Conservation (phyloP, 2,329 filamentous ascomycete genomes). For the Claviceps sp. region DNA sequence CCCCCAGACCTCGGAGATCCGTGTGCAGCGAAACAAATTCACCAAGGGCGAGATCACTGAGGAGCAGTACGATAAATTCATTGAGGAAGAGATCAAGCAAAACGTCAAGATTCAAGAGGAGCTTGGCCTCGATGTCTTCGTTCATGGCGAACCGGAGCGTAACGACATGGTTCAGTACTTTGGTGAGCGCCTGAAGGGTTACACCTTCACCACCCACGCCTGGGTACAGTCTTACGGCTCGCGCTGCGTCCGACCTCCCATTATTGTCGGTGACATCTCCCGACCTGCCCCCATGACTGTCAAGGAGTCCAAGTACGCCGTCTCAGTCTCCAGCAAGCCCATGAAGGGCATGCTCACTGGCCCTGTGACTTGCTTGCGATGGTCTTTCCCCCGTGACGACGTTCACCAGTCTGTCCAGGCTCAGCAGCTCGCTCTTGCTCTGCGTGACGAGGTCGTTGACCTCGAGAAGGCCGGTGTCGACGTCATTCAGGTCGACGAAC, state of each 20-base stretch:
- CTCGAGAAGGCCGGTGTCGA: conserved; percentile 92
- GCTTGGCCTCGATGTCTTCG: conserved; percentile 90
- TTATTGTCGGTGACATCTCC: conserved; percentile 97
- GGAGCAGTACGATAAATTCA: conserved; percentile 95
- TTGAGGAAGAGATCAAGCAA: conserved; percentile 94
- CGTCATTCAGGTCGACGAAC: conserved; percentile 99
- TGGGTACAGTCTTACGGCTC: conserved; percentile 99
- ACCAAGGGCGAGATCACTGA: conserved; percentile 95
- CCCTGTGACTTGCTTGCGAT: conserved; percentile 95
- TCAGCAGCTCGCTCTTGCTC: conserved; percentile 94
- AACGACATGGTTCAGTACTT: conserved; percentile 99
- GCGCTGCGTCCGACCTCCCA: conserved; percentile 93
- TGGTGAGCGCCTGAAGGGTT: conserved; percentile 90
- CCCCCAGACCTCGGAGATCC: conserved; percentile 98
- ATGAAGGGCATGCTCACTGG: conserved; percentile 99
- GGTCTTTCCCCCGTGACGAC: conserved; percentile 99
- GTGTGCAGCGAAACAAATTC: conserved; percentile 92
- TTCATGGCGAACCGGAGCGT: conserved; percentile 98
- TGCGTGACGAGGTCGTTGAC: conserved; percentile 96
- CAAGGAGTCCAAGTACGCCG: conserved; percentile 99
- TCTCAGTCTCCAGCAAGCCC: conserved; percentile 90
- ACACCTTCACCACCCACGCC: conserved; percentile 96
- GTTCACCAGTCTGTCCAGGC: conserved; percentile 98
- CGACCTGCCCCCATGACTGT: conserved; percentile 96
- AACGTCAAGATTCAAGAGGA: conserved; percentile 96